phyloP scores from a whole-genome alignment of 2,329 filamentous ascomycete genomes.

The Pezicula carpinea region DNA sequence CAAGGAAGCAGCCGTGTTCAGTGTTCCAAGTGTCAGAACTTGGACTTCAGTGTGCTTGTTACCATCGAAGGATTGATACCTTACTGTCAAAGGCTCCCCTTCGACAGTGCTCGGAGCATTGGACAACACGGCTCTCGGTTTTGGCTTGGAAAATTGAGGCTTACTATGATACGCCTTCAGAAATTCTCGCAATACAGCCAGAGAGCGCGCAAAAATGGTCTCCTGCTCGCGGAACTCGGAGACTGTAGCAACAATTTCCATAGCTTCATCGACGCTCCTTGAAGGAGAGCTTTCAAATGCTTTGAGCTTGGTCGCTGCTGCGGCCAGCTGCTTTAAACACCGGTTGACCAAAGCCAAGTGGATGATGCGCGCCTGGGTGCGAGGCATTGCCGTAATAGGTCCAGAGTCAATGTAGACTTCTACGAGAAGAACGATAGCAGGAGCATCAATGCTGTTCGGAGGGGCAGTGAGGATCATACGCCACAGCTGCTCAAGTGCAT shows the following conservation, averaged over 20 bases:
- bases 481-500: constrained; percentile 72
- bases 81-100: constrained; percentile 62
- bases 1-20: constrained; percentile 67
- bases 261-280: constrained; percentile 45
- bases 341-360: constrained; percentile 70
- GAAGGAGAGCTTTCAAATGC: constrained; percentile 37
- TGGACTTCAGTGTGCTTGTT: constrained; percentile 54
- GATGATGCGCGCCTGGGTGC: constrained; percentile 46
- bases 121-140: constrained; percentile 48
- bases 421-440: constrained; percentile 67
- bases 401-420: constrained; percentile 63
- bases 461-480: constrained; percentile 69
- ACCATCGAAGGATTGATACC: constrained; percentile 70
- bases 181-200: constrained; percentile 65
- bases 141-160: constrained; percentile 54
- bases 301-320: constrained; percentile 55
- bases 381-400: constrained; percentile 45
- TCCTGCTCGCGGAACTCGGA: constrained; percentile 50
- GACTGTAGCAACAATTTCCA: constrained; percentile 45
- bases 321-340: constrained; percentile 66
- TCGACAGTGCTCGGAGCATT: constrained; percentile 47
- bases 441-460: constrained; percentile 58
- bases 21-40: constrained; percentile 59
- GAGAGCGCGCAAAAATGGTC: constrained; percentile 61
- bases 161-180: constrained; percentile 60